Evolutionary conservation across 2,329 filamentous ascomycete species (phyloP), one percentile per base, ranked within the genome.

Genomic region (Colletotrichum tamarilloi): DNA sequence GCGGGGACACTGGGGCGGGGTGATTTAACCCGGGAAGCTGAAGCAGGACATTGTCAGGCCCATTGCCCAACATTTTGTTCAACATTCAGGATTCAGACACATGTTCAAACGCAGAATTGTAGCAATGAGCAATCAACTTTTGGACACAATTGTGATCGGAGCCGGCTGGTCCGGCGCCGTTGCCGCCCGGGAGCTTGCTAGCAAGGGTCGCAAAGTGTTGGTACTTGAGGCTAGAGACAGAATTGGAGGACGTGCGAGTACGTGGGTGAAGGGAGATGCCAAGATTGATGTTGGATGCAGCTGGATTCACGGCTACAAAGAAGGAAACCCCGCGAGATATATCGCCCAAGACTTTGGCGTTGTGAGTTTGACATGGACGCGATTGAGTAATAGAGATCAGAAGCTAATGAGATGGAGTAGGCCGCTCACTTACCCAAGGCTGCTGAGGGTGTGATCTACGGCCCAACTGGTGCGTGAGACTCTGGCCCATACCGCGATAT

Each of bases 171-270:
- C 73, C 26, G 65, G 69, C 30, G 64, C 72, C 11, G 46, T 69
- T 16, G 68, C 73, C 35, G 74, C 73, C 14, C 68, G 67, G n/a
- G 52, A 53, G 30, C 67, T 76, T 28, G 57, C 63, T 4, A 42
- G 60, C 24, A 67, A 66, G n/a, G 75, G 69, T 28, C 64, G 64
- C 35, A 62, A 73, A 19, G 69, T 74, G 22, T 56, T 73, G 28
- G 30, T 76, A 8, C 59, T 74, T 16, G 71, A 75, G 56, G 68
- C 76, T 11, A 66, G 75, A 53, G 58, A 75, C 58, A 67, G 75
- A 32, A 62, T 73, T 53, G 68, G 75, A 38, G 74, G 76, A 46
- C 70, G 70, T 24, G 71, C 65, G 35, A 69, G 60, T 7, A 76
- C 73, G 5, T 73, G 71, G 71, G 49, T 62, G 16, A 73, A 71